Conservation (phyloP, 2,329 filamentous ascomycete genomes). For the Pseudomassariella vexata region DNA sequence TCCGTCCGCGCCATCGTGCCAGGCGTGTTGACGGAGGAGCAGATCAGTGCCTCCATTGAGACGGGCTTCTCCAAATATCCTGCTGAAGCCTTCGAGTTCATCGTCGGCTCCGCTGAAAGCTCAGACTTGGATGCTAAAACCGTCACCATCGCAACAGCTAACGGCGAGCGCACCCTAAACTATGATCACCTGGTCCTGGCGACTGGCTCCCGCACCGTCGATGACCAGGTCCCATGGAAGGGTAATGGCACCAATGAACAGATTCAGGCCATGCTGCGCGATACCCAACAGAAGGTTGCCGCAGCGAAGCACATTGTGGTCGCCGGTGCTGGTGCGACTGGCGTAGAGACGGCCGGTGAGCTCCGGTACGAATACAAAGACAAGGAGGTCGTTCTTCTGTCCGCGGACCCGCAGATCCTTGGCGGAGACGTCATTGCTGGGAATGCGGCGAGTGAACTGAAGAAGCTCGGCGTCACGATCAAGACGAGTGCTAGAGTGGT, state of each 20-base stretch:
- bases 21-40: conserved; percentile 39
- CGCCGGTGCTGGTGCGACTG: conserved; percentile 51
- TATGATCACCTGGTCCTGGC: conserved; percentile 56
- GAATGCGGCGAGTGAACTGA: conserved; percentile 42
- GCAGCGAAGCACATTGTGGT: conserved; percentile 47
- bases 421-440: conserved; percentile 36
- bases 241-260: conserved; percentile 40
- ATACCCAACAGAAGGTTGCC: conserved; percentile 32
- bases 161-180: conserved; percentile 26
- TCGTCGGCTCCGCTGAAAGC: conserved; percentile 41
- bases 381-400: conserved; percentile 44
- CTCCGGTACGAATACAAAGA: conserved; percentile 44
- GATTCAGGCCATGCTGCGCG: conserved; percentile 31
- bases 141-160: conserved; percentile 30
- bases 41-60: conserved; percentile 44
- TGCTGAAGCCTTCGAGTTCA: conserved; percentile 40
- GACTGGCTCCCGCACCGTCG: conserved; percentile 42
- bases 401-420: conserved; percentile 33
- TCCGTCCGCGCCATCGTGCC: conserved; percentile 51
- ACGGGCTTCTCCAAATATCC: conserved; percentile 46
- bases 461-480: conserved; percentile 46
- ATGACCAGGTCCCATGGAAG: conserved; percentile 46
- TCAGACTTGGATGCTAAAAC: conserved; percentile 33
- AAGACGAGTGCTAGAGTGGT: conserved; percentile 34
- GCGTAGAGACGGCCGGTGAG: conserved; percentile 50